A percentile compares a stretch with the other conserved stretches of the same genome.
Evolutionary conservation across 1,284 basidiomycete species (phyloP).

Genomic region (Hemileia vastatrix): DNA sequence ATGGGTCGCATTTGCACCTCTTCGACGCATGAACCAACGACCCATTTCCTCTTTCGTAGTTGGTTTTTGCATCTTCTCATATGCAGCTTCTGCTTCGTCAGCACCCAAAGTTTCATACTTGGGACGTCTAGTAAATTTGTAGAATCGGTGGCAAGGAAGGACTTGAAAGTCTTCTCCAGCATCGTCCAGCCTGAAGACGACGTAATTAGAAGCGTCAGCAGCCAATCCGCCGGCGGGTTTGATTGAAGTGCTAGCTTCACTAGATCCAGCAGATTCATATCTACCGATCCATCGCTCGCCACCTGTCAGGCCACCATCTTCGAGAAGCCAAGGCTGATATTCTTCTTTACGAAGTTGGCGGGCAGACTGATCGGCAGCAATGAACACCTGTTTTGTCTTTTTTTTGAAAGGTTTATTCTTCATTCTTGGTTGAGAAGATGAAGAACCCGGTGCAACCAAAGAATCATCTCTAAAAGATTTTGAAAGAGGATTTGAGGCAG

Average conservation of each 20-base stretch:
- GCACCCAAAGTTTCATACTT: conserved; percentile 59
- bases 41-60: conserved; percentile 28
- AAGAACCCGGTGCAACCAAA: conserved; percentile 15
- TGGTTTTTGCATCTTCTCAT: conserved; percentile 50
- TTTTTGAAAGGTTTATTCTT: conserved; percentile 57
- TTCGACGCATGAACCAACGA: conserved; percentile 26
- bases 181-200: conserved; percentile 39
- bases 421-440: conserved; percentile 47
- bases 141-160: conserved; percentile 73
- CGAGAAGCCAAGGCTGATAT: conserved; percentile 77
- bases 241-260: conserved; percentile 6
- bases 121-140: conserved; percentile 74
- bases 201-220: conserved; percentile 31
- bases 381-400: conserved; percentile 72
- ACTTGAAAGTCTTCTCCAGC: conserved; percentile 59
- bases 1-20: conserved; percentile 43
- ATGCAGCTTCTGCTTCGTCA: conserved; percentile 56
- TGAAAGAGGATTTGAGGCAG: conserved; percentile 49
- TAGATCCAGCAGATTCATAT: conserved; percentile 13
- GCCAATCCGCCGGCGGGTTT: conserved; percentile 25
- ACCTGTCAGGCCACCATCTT: conserved; percentile 54
- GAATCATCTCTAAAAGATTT: conserved; percentile 18
- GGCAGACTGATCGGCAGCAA: conserved; percentile 55
- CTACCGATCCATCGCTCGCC: conserved; percentile 57
- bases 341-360: conserved; percentile 67